These are phyloP conservation scores for Plantago elongata DNA, from an alignment of 257 asterid species.

Conservation along the genomic window DNA sequence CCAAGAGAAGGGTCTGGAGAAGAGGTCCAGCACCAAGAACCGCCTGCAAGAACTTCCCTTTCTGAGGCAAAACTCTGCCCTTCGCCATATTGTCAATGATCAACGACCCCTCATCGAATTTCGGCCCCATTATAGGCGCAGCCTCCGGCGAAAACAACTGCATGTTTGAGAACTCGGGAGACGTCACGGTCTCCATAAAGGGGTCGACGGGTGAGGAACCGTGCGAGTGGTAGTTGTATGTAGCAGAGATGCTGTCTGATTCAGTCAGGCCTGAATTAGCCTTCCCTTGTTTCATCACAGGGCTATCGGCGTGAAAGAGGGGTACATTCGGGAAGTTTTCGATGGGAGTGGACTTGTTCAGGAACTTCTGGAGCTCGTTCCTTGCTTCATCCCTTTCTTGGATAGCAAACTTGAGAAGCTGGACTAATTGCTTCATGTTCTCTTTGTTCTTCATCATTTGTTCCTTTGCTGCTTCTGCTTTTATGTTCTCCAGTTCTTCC, in stretches of 20 bases:
- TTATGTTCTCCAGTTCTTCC: conserved; percentile 48
- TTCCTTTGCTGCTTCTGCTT: conserved; percentile 33
- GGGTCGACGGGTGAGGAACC: conserved; percentile 48
- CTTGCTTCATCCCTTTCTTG: conserved; percentile 60
- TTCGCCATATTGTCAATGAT: conserved; percentile 45
- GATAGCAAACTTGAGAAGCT: conserved; percentile 33
- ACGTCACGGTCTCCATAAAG: conserved; percentile 37
- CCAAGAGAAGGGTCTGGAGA: conserved; percentile 56
- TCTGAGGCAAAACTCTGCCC: conserved; percentile 49
- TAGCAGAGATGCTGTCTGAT: conserved; percentile 54
- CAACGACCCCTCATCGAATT: conserved; percentile 34
- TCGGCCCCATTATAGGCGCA: conserved; percentile 13
- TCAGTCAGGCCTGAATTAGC: conserved; percentile 61
- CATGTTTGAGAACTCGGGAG: conserved; percentile 49
- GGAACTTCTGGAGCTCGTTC: conserved; percentile 37
- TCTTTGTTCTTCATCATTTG: conserved; percentile 43
- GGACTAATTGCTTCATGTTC: conserved; percentile 29
- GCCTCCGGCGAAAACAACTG: conserved; percentile 19
- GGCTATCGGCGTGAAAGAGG: conserved; percentile 22
- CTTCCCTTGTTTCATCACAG: conserved; percentile 24
- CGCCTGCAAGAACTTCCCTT: conserved; percentile 55
- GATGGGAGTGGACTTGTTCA: conserved; percentile 23
- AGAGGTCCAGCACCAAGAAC: conserved; percentile 66
- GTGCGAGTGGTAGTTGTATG: conserved; percentile 41
- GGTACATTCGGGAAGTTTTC: conserved; percentile 8